phyloP scores from a whole-genome alignment of 257 asterid species.

The Nicotiana tabacum region DNA sequence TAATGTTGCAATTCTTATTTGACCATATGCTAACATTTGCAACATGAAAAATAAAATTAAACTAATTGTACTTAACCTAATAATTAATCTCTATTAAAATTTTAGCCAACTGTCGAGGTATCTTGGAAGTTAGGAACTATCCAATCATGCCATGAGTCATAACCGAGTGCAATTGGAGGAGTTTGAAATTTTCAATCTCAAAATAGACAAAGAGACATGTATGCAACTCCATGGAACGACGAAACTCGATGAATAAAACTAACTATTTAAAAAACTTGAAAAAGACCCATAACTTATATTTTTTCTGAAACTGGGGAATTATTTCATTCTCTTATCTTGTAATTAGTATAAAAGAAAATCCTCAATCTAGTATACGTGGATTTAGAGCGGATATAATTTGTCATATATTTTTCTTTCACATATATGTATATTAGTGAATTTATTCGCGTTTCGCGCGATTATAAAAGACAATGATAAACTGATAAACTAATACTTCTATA shows the following conservation, averaged over 20 bases:
- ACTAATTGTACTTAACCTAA: background rate
- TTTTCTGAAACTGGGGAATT: background rate
- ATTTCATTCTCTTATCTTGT: background rate
- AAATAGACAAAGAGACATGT: slow-evolving; percentile 9
- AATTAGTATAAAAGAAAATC: background rate
- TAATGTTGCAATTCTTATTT: background rate
- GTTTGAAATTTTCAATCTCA: slow-evolving; percentile 2
- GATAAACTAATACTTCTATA: too few species aligned
- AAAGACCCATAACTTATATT: background rate
- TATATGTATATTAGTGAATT: too few species aligned
- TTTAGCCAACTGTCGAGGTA: slow-evolving; percentile 2
- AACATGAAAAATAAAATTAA: background rate
- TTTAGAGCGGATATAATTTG: background rate
- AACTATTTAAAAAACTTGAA: background rate
- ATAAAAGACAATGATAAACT: too few species aligned
- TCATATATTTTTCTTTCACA: background rate
- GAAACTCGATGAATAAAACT: background rate
- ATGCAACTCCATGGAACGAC: background rate
- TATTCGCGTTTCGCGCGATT: too few species aligned
- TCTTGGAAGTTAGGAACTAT: background rate
- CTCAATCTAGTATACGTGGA: background rate
- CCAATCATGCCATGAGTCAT: background rate
- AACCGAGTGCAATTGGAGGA: background rate
- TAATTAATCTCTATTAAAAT: background rate
- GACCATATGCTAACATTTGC: background rate